phyloP scores from a whole-genome alignment of 495 filamentous ascomycete genomes.

The Penicillium steckii region DNA sequence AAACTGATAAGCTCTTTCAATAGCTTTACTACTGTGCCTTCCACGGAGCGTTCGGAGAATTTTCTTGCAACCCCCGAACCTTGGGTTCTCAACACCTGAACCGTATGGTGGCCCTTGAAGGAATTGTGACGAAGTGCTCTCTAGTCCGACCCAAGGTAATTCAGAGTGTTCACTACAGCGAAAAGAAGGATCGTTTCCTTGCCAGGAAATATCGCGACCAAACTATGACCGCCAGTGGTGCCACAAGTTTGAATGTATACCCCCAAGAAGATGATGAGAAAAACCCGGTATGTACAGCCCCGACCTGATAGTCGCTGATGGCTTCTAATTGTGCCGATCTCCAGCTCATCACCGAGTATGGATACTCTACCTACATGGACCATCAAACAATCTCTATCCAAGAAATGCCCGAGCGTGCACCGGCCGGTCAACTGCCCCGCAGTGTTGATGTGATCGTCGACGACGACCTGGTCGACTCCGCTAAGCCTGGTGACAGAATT shows the following conservation, averaged over 20 bases:
- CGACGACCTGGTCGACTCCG: conserved; percentile 91
- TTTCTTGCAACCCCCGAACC: conserved; percentile 91
- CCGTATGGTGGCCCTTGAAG: conserved; percentile 94
- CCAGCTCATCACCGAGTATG: conserved; percentile 87
- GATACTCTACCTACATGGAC: conserved; percentile 91
- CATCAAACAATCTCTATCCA: conserved; percentile 98
- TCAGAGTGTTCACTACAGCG: conserved; percentile 95
- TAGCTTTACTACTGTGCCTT: conserved; percentile 92
- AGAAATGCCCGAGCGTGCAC: conserved; percentile 98
- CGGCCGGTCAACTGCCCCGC: conserved; percentile 91
- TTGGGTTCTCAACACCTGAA: conserved; percentile 86
- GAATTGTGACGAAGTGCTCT: conserved; percentile 95
- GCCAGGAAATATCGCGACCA: conserved; percentile 89
- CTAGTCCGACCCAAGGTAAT: conserved; percentile 94
- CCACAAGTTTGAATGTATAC: conserved; percentile 85
- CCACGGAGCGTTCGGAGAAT: conserved; percentile 91
- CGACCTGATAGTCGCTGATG: not conserved
- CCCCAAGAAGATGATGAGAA: conserved; percentile 90
- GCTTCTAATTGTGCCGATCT: not conserved
- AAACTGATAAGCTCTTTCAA: not conserved
- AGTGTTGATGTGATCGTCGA: conserved; percentile 98
- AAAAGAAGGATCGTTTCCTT: conserved; percentile 77
- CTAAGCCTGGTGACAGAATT: conserved; percentile 94
- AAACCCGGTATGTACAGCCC: conserved; percentile 50
- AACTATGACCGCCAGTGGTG: conserved; percentile 89